Evolutionary conservation across 345 rosid species (phyloP).

Genomic region (Microthlaspi erraticum): DNA sequence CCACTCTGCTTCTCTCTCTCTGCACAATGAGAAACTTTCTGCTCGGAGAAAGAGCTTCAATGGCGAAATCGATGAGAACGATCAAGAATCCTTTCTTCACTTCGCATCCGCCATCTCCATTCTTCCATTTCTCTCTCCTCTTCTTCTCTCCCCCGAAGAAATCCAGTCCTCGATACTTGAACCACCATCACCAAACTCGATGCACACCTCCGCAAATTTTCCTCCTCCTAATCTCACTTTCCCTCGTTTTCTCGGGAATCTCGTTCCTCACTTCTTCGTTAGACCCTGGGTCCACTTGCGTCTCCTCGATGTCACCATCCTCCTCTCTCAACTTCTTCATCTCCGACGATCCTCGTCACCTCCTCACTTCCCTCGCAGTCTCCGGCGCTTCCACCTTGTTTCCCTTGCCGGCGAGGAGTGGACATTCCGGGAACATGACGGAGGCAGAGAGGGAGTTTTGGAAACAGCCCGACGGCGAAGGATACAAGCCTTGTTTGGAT

Average conservation of each 20-base stretch:
- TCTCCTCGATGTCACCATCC: conserved; percentile 53
- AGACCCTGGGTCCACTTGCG: conserved; percentile 32
- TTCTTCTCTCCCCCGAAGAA: conserved; percentile 56
- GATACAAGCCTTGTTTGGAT: conserved; percentile 73
- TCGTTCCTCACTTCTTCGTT: conserved; percentile 46
- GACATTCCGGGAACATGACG: conserved; percentile 48
- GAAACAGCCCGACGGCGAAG: conserved; percentile 68
- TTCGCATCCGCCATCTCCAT: conserved; percentile 49
- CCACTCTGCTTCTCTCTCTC: conserved; percentile 19
- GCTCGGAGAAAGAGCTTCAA: conserved; percentile 36
- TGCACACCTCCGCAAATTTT: conserved; percentile 47
- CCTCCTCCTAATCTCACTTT: conserved; percentile 52
- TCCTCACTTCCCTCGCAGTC: conserved; percentile 53
- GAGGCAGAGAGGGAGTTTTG: conserved; percentile 69
- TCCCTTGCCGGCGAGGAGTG: conserved; percentile 57
- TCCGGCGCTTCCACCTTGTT: conserved; percentile 39
- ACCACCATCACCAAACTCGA: conserved; percentile 42
- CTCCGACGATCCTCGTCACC: conserved; percentile 40
- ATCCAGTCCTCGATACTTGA: conserved; percentile 50
- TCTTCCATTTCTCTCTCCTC: conserved; percentile 52
- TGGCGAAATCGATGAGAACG: conserved; percentile 62
- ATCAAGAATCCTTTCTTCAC: conserved; percentile 52
- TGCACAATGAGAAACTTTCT: conserved; percentile 2
- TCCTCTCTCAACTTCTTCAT: conserved; percentile 44
- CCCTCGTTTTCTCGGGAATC: conserved; percentile 55